Base-by-base conservation (phyloP, 108 stramenopile genomes). In the Licmophora abbreviata region DNA sequence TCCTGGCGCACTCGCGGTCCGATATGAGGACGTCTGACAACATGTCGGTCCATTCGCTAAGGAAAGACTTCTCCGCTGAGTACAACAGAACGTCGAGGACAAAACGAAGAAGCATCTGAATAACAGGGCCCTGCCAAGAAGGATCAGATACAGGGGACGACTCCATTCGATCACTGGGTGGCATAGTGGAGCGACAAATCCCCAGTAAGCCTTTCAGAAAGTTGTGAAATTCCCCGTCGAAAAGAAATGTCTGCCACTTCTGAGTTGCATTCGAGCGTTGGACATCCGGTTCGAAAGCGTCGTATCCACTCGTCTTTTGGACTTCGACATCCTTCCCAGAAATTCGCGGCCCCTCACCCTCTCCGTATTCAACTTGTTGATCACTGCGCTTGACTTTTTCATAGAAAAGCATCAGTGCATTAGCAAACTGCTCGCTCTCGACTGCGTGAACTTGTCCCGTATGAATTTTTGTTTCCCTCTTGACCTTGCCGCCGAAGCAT, bases 351-450 rank as follows among this genome's bases (percentile, higher is more conserved):
- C 42, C 60, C 17, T 63, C 38, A 11, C 44, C 27, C 24, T 68
- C 58, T 22, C 56, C 25, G 32, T 7, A 26, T 25, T 45, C 61
- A n/a, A 34, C 44, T 18, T 68, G 73, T 32, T 47, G 44, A 24
- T 79, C 58, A 14, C 64, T 51, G 11, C 82, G 79, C 47, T 81
- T 83, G 27, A 93, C 93, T 56, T 98, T 98, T 52, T 96, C 94
- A 58, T 98, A 98, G 56, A 98, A 95, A 1, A 98, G 75, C 87
- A 98, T 94, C 28, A 98, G 69, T 4, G 95, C 97, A 56, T 98
- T 98, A 7, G 95, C 93, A 60, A 85, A 88, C 50, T 91, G 87
- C 60, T 96, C 97, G 54, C 81, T 85, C 64, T 95, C 95, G 29
- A 92, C 80, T 33, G 85, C 85, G 57, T 88, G 86, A 21, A 82